Base-by-base conservation (phyloP, 768 basidiomycete species). In the Pulveroboletus sp. region DNA sequence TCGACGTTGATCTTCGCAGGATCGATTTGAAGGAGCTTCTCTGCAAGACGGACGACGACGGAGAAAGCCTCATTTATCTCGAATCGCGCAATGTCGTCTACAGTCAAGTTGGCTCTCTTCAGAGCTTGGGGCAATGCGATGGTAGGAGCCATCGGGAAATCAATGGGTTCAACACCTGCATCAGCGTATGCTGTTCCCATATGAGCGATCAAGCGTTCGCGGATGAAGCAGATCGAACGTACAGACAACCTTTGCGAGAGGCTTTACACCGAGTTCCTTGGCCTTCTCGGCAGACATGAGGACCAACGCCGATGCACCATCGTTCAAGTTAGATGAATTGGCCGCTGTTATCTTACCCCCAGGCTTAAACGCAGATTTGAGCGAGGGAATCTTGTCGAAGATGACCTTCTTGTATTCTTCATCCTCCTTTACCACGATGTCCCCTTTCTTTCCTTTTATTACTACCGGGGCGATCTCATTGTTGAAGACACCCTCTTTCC, bases 31-130 rank as follows among this genome's bases (percentile, higher is more conserved):
- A 95, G 78, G 17, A 91, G 77, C 73, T 97, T 88, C 73, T 96
- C 92, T 3, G 88, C 89, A 45, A 95, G 86, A 43, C 86, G 80
- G 58, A 90, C 86, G 58, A 98, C 95, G 40, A 89, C 89, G 2
- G 93, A 93, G 79, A 97, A 99, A 23, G 95, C 95, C 70, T 99
- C 95, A 68, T 99, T 99, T 68, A 98, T 81, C 70, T 99, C 96
- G 66, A 92, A 99, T 42, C 87, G 77, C 38, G 93, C 78, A 56
- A 99, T 91, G 61, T 99, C 92, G 37, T 87, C 76, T 41, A 83
- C 63, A 17, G 82, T 81, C 49, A 98, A 75, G 59, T 89, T 89
- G 19, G 95, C 96, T 62, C 79, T 85, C 74, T 93, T 72, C 51
- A 99, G 74, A 12, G 96, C 96, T 50, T 81, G 70, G 19, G 96